Evolutionary conservation across 805 yeast species (phyloP), one percentile per base, ranked within the genome.

Genomic region (Schwanniomyces pseudopolymorphus): DNA sequence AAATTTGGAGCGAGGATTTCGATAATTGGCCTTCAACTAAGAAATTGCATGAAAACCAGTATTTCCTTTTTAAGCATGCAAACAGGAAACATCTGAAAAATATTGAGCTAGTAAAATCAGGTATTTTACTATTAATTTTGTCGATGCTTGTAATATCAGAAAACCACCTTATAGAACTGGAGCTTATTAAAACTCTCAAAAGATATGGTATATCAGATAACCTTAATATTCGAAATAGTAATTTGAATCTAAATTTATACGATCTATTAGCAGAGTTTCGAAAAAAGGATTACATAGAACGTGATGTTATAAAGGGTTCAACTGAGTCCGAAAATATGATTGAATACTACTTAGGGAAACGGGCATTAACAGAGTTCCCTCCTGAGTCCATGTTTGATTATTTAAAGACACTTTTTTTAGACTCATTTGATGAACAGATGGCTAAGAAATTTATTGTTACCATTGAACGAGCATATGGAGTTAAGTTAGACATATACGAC

Each of bases 281-380:
- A 20, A 61, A 54, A 48, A 54, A 57, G 39, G 73, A 69, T 11
- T 72, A 70, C 47, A 38, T 70, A 8, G 47, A 43, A 9, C 54
- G 52, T 33, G 56, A 53, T 19, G 31, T 40, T 2, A 40, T 45
- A 13, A 51, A 46, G 14, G 56, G 52, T 3, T 43, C 43, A 6
- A 39, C 53, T 3, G 55, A 50, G 33, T 40, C 56, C 14, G 57
- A 50, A 11, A 53, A 49, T 39, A 50, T 53, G 3, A 51, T 53
- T 8, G 64, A 58, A 43, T 70, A 61, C 48, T 45, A 55, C 2
- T 50, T 72, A 25, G 77, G 76, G 1, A 56, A 61, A 33, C 51
- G 75, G 20, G 55, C 69, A 6, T 41, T 63, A 21, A 53, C 59
- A 17, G 77, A 72, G 50, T 67, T 67, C 40, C 49, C 52, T 3